These are phyloP conservation scores for Lavandula angustifolia DNA, from an alignment of 257 asterid genomes.

Conservation along the genomic window DNA sequence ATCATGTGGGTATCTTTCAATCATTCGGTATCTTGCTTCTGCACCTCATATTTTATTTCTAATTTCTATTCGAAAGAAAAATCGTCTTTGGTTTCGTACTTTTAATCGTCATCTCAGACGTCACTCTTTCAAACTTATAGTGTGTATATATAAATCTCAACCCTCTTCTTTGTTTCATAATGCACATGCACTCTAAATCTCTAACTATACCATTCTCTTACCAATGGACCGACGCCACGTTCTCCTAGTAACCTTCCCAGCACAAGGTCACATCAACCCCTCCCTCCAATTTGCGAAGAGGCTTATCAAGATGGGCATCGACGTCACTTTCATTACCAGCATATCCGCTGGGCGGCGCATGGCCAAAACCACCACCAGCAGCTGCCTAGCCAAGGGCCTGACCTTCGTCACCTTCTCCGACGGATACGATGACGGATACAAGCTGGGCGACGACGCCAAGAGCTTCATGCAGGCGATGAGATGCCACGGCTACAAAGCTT, in stretches of 20 bases:
- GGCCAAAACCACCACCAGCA: constrained; percentile 21
- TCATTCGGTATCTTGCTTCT: no score
- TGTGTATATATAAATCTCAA: no score
- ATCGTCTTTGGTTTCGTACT: no score
- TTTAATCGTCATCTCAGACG: no score
- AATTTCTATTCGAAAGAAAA: no score
- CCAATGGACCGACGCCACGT: constrained; percentile 45
- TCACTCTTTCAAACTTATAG: no score
- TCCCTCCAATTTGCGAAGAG: constrained; percentile 55
- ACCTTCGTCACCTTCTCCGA: constrained; percentile 50
- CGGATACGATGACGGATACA: constrained; percentile 54
- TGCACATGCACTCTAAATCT: no score
- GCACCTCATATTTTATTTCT: no score
- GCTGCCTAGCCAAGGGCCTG: constrained; percentile 31
- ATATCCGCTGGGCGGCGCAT: no score
- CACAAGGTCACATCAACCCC: constrained; percentile 77
- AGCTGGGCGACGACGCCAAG: constrained; percentile 17
- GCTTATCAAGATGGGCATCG: constrained; percentile 44
- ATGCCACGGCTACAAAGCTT: constrained; percentile 37
- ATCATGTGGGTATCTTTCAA: no score
- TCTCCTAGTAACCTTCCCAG: constrained; percentile 52
- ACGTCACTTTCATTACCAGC: constrained; percentile 57
- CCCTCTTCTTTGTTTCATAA: no score
- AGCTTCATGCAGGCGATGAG: constrained; percentile 32
- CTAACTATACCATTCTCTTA: not conserved